Percentiles rank a stretch among this genome's conserved stretches.
These are phyloP conservation scores for Allium sativum DNA, from an alignment of 106 monocot species.

Conservation along the genomic window DNA sequence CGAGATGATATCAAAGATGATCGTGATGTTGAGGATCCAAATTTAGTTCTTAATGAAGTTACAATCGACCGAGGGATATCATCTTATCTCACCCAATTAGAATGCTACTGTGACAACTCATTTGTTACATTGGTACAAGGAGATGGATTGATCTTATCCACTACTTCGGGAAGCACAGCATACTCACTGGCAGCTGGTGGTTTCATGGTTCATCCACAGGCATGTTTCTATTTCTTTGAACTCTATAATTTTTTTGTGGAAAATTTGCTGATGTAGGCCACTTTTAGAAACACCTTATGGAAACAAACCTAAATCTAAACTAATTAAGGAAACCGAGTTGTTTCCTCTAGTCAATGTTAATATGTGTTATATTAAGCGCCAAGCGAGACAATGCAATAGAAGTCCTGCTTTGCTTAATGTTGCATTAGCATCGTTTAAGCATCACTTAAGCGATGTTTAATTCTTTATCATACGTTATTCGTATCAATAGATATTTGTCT, in stretches of 20 bases:
- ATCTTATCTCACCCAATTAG: slow-evolving; percentile 84
- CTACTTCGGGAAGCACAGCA: slow-evolving; percentile 98
- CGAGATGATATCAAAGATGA: slow-evolving; percentile 77
- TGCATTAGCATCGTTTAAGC: too few relatives aligned
- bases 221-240: slow-evolving; percentile 10
- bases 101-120: slow-evolving; percentile 94
- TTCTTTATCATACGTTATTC: too few relatives aligned
- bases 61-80: slow-evolving; percentile 98
- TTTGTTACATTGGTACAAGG: slow-evolving; percentile 98
- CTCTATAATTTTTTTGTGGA: not conserved
- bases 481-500: too few relatives aligned
- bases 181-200: slow-evolving; percentile 98
- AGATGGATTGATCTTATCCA: slow-evolving; percentile 91
- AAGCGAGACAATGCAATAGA: too few relatives aligned
- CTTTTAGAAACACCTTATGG: too few relatives aligned
- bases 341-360: too few relatives aligned
- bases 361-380: too few relatives aligned
- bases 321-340: too few relatives aligned
- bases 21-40: slow-evolving; percentile 69
- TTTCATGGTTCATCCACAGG: slow-evolving; percentile 99
- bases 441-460: too few relatives aligned
- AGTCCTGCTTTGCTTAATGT: too few relatives aligned
- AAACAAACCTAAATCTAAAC: too few relatives aligned
- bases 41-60: slow-evolving; percentile 92
- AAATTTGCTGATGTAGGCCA: not conserved